Base-by-base conservation (phyloP, 257 asterid genomes). In the Solanum habrochaites region DNA sequence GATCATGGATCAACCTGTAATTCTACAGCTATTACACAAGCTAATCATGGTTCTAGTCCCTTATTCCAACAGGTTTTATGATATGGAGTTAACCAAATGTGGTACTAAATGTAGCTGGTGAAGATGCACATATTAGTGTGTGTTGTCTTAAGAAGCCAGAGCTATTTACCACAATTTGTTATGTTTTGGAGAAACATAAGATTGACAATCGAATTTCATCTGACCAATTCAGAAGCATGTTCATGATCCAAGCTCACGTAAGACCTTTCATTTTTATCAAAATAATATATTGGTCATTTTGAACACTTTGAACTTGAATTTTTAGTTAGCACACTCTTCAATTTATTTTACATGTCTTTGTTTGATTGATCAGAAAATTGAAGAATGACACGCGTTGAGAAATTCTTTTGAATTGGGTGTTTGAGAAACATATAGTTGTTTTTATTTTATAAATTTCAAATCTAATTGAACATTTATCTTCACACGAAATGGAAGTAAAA, bases 1-100 rank as follows among this genome's bases (percentile, higher is more conserved):
- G 95, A 93, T 80, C 93, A 86, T 77, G 95, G 91, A n/a, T 89
- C 89, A 21, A 23, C 87, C 18, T 67, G 69, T 85, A 70, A 86
- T 15, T 39, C 90, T 18, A 15, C 87, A 21, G 11, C 67, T 62
- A 37, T 86, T 11, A 74, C 88, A 86, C 8, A n/a, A 83, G 40
- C 43, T 89, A 66, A 2, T 37, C 42, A 73, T 21, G 11, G 31
- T 67, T 25, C 90, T 91, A 4, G 32, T 27, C 66, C 64, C 25
- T 27, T 49, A 5, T 25, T 29, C 88, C 91, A 23, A 47, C 91
- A 21, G 8, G 2, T 1, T 89, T 90, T 42, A 85, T 66, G 71
- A 87, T 92, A 3, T 90, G 91, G 91, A 71, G 83, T 86, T 82
- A 92, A 49, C 91, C 88, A 1, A 88, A 92, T 78, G 88, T 90